Evolutionary conservation across 805 yeast genomes (phyloP), one percentile per base, ranked within the genome.

Genomic region (Lipomyces mesembrius): DNA sequence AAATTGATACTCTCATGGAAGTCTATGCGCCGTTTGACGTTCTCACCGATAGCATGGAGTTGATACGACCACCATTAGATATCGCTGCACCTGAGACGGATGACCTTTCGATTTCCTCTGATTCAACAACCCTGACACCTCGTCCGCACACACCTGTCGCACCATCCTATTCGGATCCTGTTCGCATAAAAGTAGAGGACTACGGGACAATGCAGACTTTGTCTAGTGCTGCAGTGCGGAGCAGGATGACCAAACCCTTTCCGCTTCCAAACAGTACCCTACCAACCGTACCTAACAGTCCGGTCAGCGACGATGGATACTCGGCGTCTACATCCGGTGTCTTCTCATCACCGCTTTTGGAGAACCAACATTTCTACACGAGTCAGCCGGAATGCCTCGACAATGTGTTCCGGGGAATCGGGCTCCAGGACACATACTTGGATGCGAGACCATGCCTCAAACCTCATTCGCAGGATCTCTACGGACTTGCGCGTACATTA

Each of bases 1-100:
- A 59, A 22, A 63, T 67, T 20, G 67, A 67, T n/a, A 46, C 58
- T 14, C 52, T 67, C 17, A 25, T 67, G 39, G 62, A 67, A 14
- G 22, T 57, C 5, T 67, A 60, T 52, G 52, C 71, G 14, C 62
- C 35, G 8, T 43, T 61, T 12, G 71, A 67, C 51, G 35, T 54
- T 52, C 32, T 37, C 49, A 54, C 27, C 27, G 39, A 46, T 51
- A 52, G 17, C 8, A 12, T 14, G 14, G 49, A 49, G 14, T 29
- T 35, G 22, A 12, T 56, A 12, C 59, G 59, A 22, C 59, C 59
- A 9, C 59, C 59, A 8, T 56, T 56, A 20, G 49, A 56, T 29
- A 12, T 56, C n/a, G 20, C 59, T 56, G 7, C 55, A 5, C n/a
- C 55, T 6, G 35, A 32, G n/a, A n/a, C n/a, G 7, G 32, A 53